Base-by-base conservation (phyloP, 2,329 filamentous ascomycete species). In the Metarhizium brunneum region DNA sequence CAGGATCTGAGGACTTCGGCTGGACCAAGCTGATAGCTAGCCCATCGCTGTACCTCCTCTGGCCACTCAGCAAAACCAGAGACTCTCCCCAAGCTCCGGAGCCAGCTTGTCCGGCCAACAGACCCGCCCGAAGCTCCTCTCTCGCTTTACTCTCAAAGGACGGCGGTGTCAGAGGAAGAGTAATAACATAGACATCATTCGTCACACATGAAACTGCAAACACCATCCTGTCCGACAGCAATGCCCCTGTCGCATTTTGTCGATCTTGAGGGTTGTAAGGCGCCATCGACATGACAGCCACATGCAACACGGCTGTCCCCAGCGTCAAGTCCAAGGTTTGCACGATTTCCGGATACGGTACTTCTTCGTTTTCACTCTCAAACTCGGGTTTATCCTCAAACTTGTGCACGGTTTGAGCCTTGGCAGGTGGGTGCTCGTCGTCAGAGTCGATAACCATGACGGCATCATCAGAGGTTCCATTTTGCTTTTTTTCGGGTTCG, bases 401-500 rank as follows among this genome's bases (percentile, higher is more conserved):
- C n/a, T 66, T 65, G 11, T 63, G 60, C 40, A 62, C 50, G 47
- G 58, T 59, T 59, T 69, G 61, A 52, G 69, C 60, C 52, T 73
- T 70, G 18, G 69, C 57, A 2, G 71, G 60, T 2, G 69, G 64
- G 32, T 76, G 75, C 35, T 85, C 82, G 7, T 84, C 81, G 61
- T 86, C 83, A 1, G 81, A 85, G 62, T 86, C 83, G 54, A 86
- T 76, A 16, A 84, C 74, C 77, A 86, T 84, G 32, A 85, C 74
- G 4, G 76, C 71, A 63, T 83, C 80, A 18, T 77, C 75, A 3
- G 66, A 64, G 0, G 69, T 61, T 13, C 82, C 82, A 60, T 84
- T 85, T 50, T 74, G 72, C 59, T 80, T 81, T 56, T 72, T 70
- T 56, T 70, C 70, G 8, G 61, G 60, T 2, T 61, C 58, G 3